Evolutionary conservation across 2,329 filamentous ascomycete genomes (phyloP).

Genomic region (Penicillium sp.): DNA sequence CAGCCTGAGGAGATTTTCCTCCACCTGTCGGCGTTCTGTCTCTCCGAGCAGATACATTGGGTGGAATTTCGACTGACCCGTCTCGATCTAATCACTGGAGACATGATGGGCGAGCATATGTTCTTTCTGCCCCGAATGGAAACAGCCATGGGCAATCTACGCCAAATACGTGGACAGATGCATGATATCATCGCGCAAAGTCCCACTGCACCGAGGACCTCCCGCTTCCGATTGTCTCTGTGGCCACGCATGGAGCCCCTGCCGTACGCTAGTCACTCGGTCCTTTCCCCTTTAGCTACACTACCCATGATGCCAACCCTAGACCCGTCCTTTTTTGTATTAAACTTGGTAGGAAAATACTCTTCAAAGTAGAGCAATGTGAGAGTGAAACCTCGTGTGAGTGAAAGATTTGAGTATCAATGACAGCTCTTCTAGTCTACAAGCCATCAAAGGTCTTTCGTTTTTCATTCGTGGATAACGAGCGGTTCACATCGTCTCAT

Average conservation of each 20-base stretch:
- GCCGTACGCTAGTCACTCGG: background rate
- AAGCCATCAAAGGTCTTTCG: background rate
- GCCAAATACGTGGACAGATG: background rate
- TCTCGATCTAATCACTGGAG: background rate
- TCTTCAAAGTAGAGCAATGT: background rate
- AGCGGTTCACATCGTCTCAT: background rate
- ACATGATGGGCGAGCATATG: background rate
- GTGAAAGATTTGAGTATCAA: background rate
- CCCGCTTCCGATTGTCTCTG: background rate
- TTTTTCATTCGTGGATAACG: background rate
- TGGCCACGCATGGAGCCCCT: background rate
- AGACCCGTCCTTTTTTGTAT: background rate
- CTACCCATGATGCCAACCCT: background rate
- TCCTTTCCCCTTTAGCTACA: background rate
- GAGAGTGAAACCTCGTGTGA: too few relatives aligned
- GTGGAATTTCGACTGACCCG: background rate
- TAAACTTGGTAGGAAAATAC: background rate
- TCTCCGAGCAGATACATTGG: background rate
- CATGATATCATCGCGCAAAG: background rate
- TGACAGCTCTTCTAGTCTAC: background rate
- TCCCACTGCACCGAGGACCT: background rate
- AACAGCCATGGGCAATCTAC: constrained; percentile 1
- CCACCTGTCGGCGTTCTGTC: background rate
- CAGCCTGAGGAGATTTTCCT: background rate
- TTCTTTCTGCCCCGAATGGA: constrained; percentile 5